Percentiles rank a stretch among this genome's conserved stretches.
Evolutionary conservation across 495 filamentous ascomycete genomes (phyloP).

Genomic region (Neurospora sp.): DNA sequence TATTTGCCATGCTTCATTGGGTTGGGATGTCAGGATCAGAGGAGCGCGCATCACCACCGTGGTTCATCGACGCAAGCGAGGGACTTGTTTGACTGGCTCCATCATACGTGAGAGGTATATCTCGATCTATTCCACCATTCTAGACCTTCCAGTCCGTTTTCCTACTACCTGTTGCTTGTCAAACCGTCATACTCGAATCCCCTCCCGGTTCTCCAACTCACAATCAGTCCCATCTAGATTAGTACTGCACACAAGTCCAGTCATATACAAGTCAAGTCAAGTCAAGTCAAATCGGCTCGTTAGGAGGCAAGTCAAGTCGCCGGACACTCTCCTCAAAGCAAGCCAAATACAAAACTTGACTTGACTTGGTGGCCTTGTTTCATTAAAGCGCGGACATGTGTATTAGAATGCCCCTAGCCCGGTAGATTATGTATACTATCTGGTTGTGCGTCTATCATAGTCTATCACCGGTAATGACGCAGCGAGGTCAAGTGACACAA

Average conservation of each 20-base stretch:
- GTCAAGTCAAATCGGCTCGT: background rate
- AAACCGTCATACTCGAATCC: background rate
- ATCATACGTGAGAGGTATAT: background rate
- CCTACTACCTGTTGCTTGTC: background rate
- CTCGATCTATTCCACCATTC: background rate
- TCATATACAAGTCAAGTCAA: background rate
- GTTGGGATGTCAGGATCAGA: rapidly evolving
- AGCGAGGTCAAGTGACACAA: too few relatives aligned
- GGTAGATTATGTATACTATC: too few relatives aligned
- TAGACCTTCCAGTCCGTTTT: background rate
- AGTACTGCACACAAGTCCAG: background rate
- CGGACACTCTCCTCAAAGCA: too few relatives aligned
- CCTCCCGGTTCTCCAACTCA: background rate
- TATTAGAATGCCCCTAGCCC: too few relatives aligned
- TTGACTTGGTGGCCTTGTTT: too few relatives aligned
- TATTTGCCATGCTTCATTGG: background rate
- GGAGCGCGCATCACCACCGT: background rate
- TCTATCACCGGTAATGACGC: too few relatives aligned
- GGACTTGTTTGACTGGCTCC: background rate
- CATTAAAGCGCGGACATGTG: too few relatives aligned
- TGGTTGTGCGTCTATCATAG: too few relatives aligned
- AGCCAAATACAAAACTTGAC: too few relatives aligned
- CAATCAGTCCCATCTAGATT: background rate
- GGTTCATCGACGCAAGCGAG: background rate
- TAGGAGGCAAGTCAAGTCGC: too few relatives aligned